Conservation (phyloP, 73 alveolate genomes). For the Symbiodinium pilosum region DNA sequence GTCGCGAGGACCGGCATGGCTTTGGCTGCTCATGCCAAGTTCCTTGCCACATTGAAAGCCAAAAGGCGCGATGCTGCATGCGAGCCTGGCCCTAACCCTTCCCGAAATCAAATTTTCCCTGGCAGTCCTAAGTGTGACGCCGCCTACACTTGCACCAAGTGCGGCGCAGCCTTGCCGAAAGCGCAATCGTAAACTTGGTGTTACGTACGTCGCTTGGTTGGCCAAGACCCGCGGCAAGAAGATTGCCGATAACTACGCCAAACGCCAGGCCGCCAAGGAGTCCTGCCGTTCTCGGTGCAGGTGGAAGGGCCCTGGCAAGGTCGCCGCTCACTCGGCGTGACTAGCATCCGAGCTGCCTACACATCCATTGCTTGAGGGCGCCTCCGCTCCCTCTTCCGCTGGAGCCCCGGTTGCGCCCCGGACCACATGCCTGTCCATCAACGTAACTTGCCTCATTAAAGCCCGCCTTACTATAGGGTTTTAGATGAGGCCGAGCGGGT, state of each 20-base stretch:
- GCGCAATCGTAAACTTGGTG: neutral
- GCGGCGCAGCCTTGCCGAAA: neutral
- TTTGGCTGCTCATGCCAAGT: neutral
- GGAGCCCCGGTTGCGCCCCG: neutral
- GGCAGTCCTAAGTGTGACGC: neutral
- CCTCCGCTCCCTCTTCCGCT: neutral
- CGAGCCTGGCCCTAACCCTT: neutral
- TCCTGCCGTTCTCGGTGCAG: neutral
- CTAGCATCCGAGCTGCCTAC: neutral
- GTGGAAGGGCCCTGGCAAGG: neutral
- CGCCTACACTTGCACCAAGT: neutral
- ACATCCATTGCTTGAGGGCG: neutral
- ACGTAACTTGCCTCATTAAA: neutral
- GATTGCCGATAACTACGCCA: neutral
- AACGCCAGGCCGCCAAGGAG: neutral
- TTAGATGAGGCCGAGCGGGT: neutral
- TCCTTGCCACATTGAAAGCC: neutral
- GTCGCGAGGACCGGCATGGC: neutral
- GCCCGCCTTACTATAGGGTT: neutral
- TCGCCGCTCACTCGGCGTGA: neutral
- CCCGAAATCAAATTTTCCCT: neutral
- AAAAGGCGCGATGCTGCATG: neutral
- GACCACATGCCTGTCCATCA: neutral
- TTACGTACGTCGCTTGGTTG: neutral
- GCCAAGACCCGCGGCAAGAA: neutral